Conservation (phyloP, 106 monocot species). For the Dendrobium nobile region DNA sequence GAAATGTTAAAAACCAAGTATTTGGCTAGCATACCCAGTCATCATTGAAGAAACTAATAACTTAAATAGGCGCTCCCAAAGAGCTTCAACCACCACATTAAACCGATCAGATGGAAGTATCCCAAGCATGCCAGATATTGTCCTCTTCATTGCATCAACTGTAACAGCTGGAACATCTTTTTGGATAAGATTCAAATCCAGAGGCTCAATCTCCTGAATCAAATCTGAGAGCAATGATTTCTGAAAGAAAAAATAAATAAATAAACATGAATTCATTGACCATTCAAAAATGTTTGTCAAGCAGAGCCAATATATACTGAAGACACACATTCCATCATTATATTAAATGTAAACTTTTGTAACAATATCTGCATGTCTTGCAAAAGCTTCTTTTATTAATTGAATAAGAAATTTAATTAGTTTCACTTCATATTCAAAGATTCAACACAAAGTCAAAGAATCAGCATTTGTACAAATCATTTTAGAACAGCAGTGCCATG, state of each 20-base stretch:
- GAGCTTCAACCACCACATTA: slow-evolving; percentile 70
- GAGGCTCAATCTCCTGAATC: slow-evolving; percentile 96
- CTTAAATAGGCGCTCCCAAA: slow-evolving; percentile 84
- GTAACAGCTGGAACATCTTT: slow-evolving; percentile 85
- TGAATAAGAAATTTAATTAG: neutral
- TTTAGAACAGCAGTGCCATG: neutral
- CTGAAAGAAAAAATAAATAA: slow-evolving; percentile 22
- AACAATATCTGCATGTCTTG: neutral
- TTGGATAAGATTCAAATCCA: slow-evolving; percentile 80
- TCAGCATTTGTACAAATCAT: neutral
- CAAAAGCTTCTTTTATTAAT: neutral
- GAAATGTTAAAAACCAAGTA: neutral
- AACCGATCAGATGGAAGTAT: slow-evolving; percentile 93
- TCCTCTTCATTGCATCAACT: slow-evolving; percentile 93
- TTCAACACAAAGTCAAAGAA: neutral
- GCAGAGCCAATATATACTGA: slow-evolving; percentile 1
- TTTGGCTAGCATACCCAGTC: slow-evolving; percentile 63
- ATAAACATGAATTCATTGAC: neutral
- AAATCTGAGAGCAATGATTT: slow-evolving; percentile 69
- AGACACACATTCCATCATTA: neutral
- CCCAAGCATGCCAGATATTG: slow-evolving; percentile 91
- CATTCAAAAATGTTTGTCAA: neutral
- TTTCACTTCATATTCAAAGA: neutral
- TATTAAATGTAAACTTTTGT: neutral
- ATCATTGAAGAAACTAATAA: slow-evolving; percentile 85